Percentiles rank a stretch among this genome's conserved stretches.
phyloP scores from a whole-genome alignment of 129 eudicot genomes.

The Centaurea solstitialis region DNA sequence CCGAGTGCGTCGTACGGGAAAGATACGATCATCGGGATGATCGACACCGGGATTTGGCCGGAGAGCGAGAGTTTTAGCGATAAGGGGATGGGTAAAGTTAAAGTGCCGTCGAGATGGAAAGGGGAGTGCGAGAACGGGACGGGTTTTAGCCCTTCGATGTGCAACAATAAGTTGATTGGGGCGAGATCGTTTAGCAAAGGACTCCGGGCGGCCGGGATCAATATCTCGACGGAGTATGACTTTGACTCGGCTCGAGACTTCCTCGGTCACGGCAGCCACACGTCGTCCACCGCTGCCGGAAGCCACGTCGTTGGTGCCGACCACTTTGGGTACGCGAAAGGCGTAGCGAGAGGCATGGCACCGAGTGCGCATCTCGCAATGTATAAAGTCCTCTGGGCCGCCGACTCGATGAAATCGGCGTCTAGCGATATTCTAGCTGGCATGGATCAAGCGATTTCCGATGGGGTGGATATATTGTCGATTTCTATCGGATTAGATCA shows the following conservation, averaged over 20 bases:
- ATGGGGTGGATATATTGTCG: conserved; percentile 42
- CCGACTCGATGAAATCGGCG: neutral
- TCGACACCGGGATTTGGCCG: conserved; percentile 48
- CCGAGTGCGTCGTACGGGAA: conserved; percentile 33
- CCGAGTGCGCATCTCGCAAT: conserved; percentile 35
- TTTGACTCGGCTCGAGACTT: conserved; percentile 29
- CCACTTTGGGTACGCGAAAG: conserved; percentile 36
- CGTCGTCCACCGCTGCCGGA: conserved; percentile 33
- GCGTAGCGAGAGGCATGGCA: conserved; percentile 35
- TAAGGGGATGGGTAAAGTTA: conserved; percentile 22
- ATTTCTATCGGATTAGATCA: conserved; percentile 30
- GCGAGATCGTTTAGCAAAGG: conserved; percentile 40
- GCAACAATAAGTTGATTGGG: conserved; percentile 39
- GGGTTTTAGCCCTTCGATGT: conserved; percentile 26
- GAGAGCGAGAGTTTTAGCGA: conserved; percentile 46
- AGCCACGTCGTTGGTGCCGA: conserved; percentile 20
- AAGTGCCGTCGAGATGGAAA: conserved; percentile 44
- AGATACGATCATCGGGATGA: conserved; percentile 41
- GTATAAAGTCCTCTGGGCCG: conserved; percentile 39
- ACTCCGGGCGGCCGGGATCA: conserved; percentile 23
- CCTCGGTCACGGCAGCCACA: conserved; percentile 30
- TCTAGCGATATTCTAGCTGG: conserved; percentile 38
- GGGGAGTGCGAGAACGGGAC: conserved; percentile 44
- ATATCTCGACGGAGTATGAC: conserved; percentile 17
- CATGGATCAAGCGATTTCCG: conserved; percentile 41